Base-by-base conservation (phyloP, 2,329 filamentous ascomycete genomes). In the Mariannaea sp. region DNA sequence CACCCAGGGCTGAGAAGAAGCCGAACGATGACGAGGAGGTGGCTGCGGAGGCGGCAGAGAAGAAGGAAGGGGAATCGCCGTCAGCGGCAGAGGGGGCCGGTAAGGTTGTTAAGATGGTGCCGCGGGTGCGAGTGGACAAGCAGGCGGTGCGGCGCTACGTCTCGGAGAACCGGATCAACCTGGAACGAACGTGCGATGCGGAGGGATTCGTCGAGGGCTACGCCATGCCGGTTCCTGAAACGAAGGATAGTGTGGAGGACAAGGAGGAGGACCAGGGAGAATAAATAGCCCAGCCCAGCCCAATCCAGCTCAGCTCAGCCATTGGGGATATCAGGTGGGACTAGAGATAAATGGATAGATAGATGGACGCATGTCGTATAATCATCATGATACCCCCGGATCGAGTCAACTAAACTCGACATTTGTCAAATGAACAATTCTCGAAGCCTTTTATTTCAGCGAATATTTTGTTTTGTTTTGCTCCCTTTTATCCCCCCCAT, bases 131-230 rank as follows among this genome's bases (percentile, higher is more conserved):
- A 20, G 66, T 86, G 51, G 79, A 81, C 53, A 82, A 80, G 68
- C 73, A 76, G 27, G 77, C 75, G 3, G 75, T 95, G 5, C 77
- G 85, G 62, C 79, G 79, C 33, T 96, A 90, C 85, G 83, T 87
- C 9, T 76, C 79, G 41, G 74, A 72, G 50, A 80, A 91, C 64
- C 75, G 76, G 38, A 82, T 92, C 51, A 80, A 79, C 45, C 68
- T 93, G 44, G 80, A 83, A 47, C 81, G 80, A 64, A 80, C 86
- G 1, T 89, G 94, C 46, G 87, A 90, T 70, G 81, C 86, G 5
- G 80, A 85, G 1, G 91, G 89, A 1, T 96, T 96, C 61, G 72
- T 87, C 6, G 83, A 87, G 57, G 81, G 84, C 47, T 89, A 88
- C 70, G 83, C 83, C 10, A 72, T 80, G 42, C 80, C 77, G 64